Percentiles rank a stretch among this genome's conserved stretches.
These are phyloP conservation scores for Metroxylon sagu DNA, from an alignment of 176 grass and related monocot species.

Conservation along the genomic window DNA sequence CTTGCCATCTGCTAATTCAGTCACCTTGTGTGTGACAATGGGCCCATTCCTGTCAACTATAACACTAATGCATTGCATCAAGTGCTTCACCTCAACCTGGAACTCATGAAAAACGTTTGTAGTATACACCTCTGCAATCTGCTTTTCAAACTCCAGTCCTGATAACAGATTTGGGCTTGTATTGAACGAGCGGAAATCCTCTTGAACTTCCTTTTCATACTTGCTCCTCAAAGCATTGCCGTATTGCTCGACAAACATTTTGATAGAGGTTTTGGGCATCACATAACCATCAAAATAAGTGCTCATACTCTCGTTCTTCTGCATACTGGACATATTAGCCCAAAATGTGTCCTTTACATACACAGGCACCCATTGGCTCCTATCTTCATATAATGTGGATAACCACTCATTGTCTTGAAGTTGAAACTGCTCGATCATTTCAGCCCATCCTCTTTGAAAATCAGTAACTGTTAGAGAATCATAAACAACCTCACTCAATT, in stretches of 20 bases:
- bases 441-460: neutral
- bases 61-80: neutral
- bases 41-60: slow-evolving; percentile 4
- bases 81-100: slow-evolving; percentile 7
- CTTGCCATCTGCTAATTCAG: neutral
- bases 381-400: slow-evolving; percentile 3
- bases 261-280: slow-evolving; percentile 1
- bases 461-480: slow-evolving; percentile 5
- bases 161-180: slow-evolving; percentile 1
- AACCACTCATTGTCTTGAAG: slow-evolving; percentile 8
- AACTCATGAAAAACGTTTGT: slow-evolving; percentile 2
- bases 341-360: neutral
- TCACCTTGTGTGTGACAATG: slow-evolving; percentile 1
- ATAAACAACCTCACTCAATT: neutral
- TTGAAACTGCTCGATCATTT: neutral
- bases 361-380: slow-evolving; percentile 5
- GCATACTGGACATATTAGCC: neutral
- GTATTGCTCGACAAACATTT: slow-evolving; percentile 4
- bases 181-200: neutral
- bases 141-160: slow-evolving; percentile 9
- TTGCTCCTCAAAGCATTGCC: neutral
- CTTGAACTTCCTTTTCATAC: slow-evolving; percentile 1
- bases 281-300: slow-evolving; percentile 4
- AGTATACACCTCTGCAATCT: slow-evolving; percentile 7
- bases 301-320: neutral